Conservation (phyloP, 441 rosid species). For the Populus hybrid region DNA sequence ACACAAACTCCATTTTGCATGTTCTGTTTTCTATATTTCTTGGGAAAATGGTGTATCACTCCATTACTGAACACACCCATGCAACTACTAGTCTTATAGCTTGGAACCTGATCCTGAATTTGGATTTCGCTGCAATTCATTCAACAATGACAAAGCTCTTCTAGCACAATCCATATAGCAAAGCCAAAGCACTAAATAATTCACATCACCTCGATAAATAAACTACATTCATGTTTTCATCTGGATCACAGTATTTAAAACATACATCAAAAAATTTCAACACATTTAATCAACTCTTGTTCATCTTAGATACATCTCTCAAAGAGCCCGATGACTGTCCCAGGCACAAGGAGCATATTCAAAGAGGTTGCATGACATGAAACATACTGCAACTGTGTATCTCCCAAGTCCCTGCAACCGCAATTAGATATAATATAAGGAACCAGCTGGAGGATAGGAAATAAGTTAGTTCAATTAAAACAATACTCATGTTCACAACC, state of each 20-base stretch:
- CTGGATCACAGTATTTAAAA: constrained; percentile 17
- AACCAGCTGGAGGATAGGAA: background rate
- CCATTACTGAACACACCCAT: too few species aligned
- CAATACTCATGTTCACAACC: too few species aligned
- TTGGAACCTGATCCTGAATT: background rate
- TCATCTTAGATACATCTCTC: constrained; percentile 3
- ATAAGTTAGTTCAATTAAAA: background rate
- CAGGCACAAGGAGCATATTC: constrained; percentile 7
- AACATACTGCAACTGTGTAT: constrained; percentile 11
- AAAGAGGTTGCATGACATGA: background rate
- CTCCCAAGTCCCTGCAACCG: constrained; percentile 13
- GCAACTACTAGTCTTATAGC: too few species aligned
- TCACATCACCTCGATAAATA: constrained; percentile 17
- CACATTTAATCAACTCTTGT: constrained; percentile 11
- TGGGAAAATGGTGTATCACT: too few species aligned
- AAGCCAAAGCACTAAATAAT: constrained; percentile 4
- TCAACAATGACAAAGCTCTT: constrained; percentile 7
- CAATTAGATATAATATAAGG: background rate
- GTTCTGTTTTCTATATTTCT: too few species aligned
- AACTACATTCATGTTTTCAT: constrained; percentile 8
- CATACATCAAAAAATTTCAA: constrained; percentile 18
- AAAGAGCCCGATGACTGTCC: constrained; percentile 3
- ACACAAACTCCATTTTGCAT: too few species aligned
- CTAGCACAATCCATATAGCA: background rate
- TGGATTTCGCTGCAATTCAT: constrained; percentile 14